Percentiles rank a stretch among this genome's conserved stretches.
Evolutionary conservation across 169 alveolate genomes (phyloP).

Genomic region (Eimeria sp.): DNA sequence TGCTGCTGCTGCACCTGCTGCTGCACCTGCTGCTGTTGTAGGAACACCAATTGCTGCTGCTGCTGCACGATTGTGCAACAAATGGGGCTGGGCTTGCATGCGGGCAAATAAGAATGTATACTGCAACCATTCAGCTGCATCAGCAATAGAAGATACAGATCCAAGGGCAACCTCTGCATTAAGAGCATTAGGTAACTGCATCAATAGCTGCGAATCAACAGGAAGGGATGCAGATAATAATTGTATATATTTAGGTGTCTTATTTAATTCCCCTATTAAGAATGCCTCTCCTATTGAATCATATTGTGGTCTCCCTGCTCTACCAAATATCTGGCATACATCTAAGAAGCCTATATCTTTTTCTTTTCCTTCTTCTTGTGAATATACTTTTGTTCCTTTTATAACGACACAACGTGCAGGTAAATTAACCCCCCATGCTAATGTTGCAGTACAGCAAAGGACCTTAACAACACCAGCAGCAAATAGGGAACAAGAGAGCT

Average conservation of each 20-base stretch:
- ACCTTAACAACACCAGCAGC: conserved; percentile 96
- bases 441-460: conserved; percentile 99
- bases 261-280: conserved; percentile 20
- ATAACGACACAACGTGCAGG: conserved; percentile 99
- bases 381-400: conserved; percentile 98
- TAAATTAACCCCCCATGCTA: conserved; percentile 99
- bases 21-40: not conserved
- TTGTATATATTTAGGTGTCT: conserved; percentile 8
- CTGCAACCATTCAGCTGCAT: conserved; percentile 98
- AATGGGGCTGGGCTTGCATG: conserved; percentile 84
- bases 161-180: conserved; percentile 98
- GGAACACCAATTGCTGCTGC: not conserved
- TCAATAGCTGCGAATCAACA: conserved; percentile 97
- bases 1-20: too few species aligned
- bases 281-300: conserved; percentile 98
- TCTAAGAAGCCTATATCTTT: conserved; percentile 98
- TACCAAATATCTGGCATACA: conserved; percentile 99
- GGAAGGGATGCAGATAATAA: conserved; percentile 86
- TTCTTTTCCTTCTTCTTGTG: conserved; percentile 98
- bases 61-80: too few species aligned
- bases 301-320: conserved; percentile 99
- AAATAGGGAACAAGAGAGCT: conserved; percentile 97
- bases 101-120: conserved; percentile 98
- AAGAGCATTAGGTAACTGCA: conserved; percentile 96
- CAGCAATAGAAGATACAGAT: conserved; percentile 94